Evolutionary conservation across 2,329 filamentous ascomycete genomes (phyloP), one percentile per base, ranked within the genome.

Genomic region (Pseudocercospora fijiensis): DNA sequence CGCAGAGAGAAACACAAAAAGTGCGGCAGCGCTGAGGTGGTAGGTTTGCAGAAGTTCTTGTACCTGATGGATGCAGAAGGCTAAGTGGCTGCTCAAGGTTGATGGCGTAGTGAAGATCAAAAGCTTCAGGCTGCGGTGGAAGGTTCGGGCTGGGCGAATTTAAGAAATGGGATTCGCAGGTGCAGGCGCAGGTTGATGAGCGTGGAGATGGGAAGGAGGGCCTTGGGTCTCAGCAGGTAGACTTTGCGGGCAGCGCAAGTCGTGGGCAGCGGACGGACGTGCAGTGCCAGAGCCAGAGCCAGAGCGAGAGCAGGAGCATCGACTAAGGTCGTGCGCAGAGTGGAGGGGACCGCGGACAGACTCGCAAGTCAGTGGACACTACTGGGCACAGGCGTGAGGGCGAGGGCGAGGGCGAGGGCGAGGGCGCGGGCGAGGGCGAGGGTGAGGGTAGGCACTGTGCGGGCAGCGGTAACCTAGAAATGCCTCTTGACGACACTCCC

Each of bases 81-180:
- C 67, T 68, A 65, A 69, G 45, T 62, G 65, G 61, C 64, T 55
- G 66, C 67, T 69, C 67, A 64, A 69, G 67, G 67, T 69, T 69
- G 66, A 65, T 68, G 66, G 67, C 67, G 67, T 64, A 68, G 64
- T 63, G 67, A 51, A 64, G 64, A 61, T 57, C 63, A 57, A 68
- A 67, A 66, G 65, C 66, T 68, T 65, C 62, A 53, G 47, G 30
- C 60, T 60, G 60, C 37, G 27, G 33, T 55, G 58, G 60, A 64
- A 64, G 65, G 61, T 62, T 65, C 60, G 61, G 53, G 30, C 53
- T 67, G 66, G 57, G 49, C 57, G 60, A 63, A 61, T 64, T 68
- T 63, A 61, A 67, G 64, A 59, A 55, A 55, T 58, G 51, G 60
- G 45, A 64, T 58, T 64, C 62, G 58, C 62, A 58, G 58, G 56